These are phyloP conservation scores for Lippia alba DNA, from an alignment of 305 asterid species.

Conservation along the genomic window DNA sequence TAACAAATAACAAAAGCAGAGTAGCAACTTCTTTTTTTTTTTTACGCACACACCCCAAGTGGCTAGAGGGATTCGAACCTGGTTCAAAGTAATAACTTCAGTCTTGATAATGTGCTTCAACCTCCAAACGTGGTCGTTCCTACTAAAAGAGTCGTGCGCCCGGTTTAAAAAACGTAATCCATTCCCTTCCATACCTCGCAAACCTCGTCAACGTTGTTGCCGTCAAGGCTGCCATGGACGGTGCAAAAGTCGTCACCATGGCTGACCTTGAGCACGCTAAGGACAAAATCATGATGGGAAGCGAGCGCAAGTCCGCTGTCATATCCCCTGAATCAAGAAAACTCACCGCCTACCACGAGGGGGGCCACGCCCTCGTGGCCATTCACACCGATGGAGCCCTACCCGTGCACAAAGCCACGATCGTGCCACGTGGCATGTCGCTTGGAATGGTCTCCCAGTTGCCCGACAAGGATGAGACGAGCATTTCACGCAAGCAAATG, in stretches of 20 bases:
- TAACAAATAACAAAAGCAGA: too few species aligned
- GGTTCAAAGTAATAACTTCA: too few species aligned
- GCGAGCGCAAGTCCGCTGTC: slow-evolving; percentile 93
- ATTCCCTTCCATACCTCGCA: too few species aligned
- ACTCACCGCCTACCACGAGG: slow-evolving; percentile 94
- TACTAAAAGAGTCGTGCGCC: too few species aligned
- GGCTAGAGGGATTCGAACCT: too few species aligned
- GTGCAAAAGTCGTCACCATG: slow-evolving; percentile 83
- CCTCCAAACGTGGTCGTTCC: too few species aligned
- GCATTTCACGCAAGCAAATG: slow-evolving; percentile 86
- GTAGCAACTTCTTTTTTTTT: too few species aligned
- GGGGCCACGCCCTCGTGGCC: slow-evolving; percentile 97
- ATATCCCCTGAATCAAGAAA: slow-evolving; percentile 83
- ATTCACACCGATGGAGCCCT: slow-evolving; percentile 85
- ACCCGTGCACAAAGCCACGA: slow-evolving; percentile 95
- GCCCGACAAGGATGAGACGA: slow-evolving; percentile 91
- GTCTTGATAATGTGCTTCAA: too few species aligned
- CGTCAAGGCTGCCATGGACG: slow-evolving; percentile 95
- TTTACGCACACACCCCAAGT: too few species aligned
- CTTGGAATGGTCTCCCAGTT: slow-evolving; percentile 96
- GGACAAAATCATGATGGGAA: slow-evolving; percentile 98
- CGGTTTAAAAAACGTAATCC: too few species aligned
- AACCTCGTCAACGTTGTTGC: slow-evolving; percentile 92
- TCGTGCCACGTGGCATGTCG: slow-evolving; percentile 93
- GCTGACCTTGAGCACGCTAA: slow-evolving; percentile 89